Evolutionary conservation across 345 rosid species (phyloP).

Genomic region (Eucalyptus tenuipes): DNA sequence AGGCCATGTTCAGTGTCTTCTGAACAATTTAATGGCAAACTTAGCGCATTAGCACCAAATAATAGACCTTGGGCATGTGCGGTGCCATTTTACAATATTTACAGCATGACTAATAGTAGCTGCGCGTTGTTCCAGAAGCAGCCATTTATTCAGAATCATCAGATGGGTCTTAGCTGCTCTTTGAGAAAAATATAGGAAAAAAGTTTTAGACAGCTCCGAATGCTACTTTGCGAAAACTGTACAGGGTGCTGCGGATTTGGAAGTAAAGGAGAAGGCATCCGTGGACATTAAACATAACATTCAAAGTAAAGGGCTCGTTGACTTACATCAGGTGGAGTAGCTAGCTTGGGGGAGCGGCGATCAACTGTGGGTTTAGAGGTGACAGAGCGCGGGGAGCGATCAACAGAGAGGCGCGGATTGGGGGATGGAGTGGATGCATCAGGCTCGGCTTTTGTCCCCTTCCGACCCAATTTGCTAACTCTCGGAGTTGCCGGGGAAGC

Average conservation of each 20-base stretch:
- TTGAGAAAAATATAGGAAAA: not conserved
- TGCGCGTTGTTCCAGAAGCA: not conserved
- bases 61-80: not conserved
- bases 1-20: not conserved
- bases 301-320: not conserved
- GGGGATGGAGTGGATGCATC: constrained; percentile 48
- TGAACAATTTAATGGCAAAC: not conserved
- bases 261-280: not conserved
- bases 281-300: not conserved
- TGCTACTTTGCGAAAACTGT: not conserved
- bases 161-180: not conserved
- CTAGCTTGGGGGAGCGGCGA: constrained; percentile 54
- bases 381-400: constrained; percentile 59
- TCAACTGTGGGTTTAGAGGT: constrained; percentile 53
- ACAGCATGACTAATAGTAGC: not conserved
- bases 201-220: not conserved
- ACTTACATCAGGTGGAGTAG: constrained; percentile 69
- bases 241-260: not conserved
- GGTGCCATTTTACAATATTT: not conserved
- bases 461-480: constrained; percentile 41
- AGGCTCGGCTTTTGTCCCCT: constrained; percentile 44
- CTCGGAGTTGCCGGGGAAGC: constrained; percentile 62
- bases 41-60: not conserved
- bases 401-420: constrained; percentile 51
- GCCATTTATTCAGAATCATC: not conserved